phyloP scores from a whole-genome alignment of 1,139 yeast genomes.

The Debaryomyces coudertii region DNA sequence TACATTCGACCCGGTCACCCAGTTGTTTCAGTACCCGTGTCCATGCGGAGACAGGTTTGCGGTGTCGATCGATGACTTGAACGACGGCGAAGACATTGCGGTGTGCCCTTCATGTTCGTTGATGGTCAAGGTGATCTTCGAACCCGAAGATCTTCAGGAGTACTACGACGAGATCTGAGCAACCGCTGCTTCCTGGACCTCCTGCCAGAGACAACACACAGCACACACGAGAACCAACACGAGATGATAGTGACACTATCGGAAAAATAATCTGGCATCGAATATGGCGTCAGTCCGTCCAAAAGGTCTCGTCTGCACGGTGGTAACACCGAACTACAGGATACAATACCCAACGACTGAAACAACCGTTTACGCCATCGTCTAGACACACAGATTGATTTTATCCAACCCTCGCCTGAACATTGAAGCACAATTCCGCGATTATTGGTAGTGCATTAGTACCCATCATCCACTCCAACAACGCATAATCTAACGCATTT shows the following conservation, averaged over 20 bases:
- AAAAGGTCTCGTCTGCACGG: too few relatives aligned
- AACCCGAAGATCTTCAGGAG: constrained; percentile 51
- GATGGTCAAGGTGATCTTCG: constrained; percentile 90
- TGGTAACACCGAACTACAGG: too few relatives aligned
- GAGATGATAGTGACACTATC: not conserved
- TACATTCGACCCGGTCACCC: constrained; percentile 80
- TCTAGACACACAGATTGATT: too few relatives aligned
- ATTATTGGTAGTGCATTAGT: too few relatives aligned
- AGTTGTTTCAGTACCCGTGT: constrained; percentile 90
- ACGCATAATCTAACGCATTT: too few relatives aligned
- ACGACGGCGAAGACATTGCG: constrained; percentile 91
- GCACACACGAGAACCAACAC: not conserved
- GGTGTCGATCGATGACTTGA: constrained; percentile 79
- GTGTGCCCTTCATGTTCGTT: constrained; percentile 96
- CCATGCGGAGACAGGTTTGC: constrained; percentile 98
- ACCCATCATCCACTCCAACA: too few relatives aligned
- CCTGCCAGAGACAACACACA: not conserved
- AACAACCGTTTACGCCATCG: too few relatives aligned
- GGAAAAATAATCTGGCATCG: too few relatives aligned
- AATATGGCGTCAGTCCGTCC: too few relatives aligned
- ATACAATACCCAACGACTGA: too few relatives aligned
- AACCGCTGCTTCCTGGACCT: not conserved
- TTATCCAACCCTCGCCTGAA: too few relatives aligned
- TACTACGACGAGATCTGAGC: constrained; percentile 26
- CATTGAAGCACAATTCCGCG: too few relatives aligned